Evolutionary conservation across 108 stramenopile species (phyloP).

Genomic region (Cylindrotheca fusiformis): DNA sequence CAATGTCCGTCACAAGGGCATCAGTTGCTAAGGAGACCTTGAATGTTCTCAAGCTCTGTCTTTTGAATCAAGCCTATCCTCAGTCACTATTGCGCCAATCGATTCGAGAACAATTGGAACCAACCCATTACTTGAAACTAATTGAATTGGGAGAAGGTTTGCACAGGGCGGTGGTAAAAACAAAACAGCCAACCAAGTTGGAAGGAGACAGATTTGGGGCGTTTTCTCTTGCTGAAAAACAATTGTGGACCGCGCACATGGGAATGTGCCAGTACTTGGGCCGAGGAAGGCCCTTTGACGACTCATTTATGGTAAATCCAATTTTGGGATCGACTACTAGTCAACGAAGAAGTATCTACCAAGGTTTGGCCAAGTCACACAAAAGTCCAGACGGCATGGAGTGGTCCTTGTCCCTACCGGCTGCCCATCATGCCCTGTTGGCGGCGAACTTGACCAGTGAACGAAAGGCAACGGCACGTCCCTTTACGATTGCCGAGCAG

Average conservation of each 20-base stretch:
- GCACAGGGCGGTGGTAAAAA: slow-evolving; percentile 14
- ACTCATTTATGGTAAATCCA: background rate
- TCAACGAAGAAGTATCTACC: slow-evolving; percentile 26
- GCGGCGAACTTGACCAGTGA: slow-evolving; percentile 40
- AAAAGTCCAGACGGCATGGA: background rate
- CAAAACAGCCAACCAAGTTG: background rate
- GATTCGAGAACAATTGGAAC: slow-evolving; percentile 12
- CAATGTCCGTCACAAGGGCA: slow-evolving; percentile 7
- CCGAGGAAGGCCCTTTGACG: slow-evolving; percentile 22
- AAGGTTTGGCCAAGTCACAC: slow-evolving; percentile 5
- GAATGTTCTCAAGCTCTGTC: slow-evolving; percentile 17
- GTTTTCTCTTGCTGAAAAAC: slow-evolving; percentile 18
- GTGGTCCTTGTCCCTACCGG: slow-evolving; percentile 39
- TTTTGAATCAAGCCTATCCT: slow-evolving; percentile 9
- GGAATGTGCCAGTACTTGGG: slow-evolving; percentile 35
- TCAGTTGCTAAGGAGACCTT: slow-evolving; percentile 16
- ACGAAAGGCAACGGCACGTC: slow-evolving; percentile 3
- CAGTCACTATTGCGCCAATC: slow-evolving; percentile 10
- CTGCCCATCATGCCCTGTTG: slow-evolving; percentile 55
- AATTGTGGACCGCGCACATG: slow-evolving; percentile 35
- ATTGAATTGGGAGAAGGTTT: slow-evolving; percentile 21
- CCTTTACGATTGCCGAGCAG: slow-evolving; percentile 22
- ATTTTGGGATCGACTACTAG: background rate
- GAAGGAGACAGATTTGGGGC: background rate
- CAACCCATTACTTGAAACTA: slow-evolving; percentile 1